Evolutionary conservation across 106 monocot species (phyloP), one percentile per base, ranked within the genome.

Genomic region (Narthecium ossifragum): DNA sequence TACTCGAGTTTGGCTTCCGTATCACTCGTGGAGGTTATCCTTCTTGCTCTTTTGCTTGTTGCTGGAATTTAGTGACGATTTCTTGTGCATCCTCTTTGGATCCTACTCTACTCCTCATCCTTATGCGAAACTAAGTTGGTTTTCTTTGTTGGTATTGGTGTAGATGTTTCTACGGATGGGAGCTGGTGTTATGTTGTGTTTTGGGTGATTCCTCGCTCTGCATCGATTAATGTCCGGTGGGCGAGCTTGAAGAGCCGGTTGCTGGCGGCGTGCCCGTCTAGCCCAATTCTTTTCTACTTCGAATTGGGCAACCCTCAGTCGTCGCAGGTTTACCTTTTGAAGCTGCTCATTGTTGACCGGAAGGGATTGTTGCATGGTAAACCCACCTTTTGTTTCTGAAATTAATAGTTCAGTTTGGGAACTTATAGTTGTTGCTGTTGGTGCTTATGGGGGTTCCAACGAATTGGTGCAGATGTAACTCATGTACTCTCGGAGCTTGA

Each of bases 91-190:
- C 18, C 43, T 43, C 10, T 43, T 13, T 43, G 2, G 11, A 17
- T 43, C 3, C 0, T 13, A 6, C 18, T 11, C 14, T 10, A 3
- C 4, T 43, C 18, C 43, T 43, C 18, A 6, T 3, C 18, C 18
- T 43, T 43, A 43, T 43, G 14, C 18, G 14, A 17, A 4, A 1
- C 17, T 43, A 43, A 43, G 18, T 17, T 43, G 43, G 2, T 43
- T 43, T 43, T 3, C 18, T 4, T 4, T 17, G 17, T 43, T 18
- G 43, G 6, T 0, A 43, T 43, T 43, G 12, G 14, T 43, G 43
- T 43, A 96, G 94, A 96, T 76, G 73, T 90, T 0, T 96, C 94
- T 1, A 96, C 90, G 1, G 94, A 96, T 66, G 94, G 90, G 52
- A 78, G 69, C 34, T 96, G 94, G 94, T 96, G 94, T 61, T 96